Percentiles rank a stretch among this genome's conserved stretches.
Evolutionary conservation across 2,329 filamentous ascomycete species (phyloP).

Genomic region (Talaromyces sp.): DNA sequence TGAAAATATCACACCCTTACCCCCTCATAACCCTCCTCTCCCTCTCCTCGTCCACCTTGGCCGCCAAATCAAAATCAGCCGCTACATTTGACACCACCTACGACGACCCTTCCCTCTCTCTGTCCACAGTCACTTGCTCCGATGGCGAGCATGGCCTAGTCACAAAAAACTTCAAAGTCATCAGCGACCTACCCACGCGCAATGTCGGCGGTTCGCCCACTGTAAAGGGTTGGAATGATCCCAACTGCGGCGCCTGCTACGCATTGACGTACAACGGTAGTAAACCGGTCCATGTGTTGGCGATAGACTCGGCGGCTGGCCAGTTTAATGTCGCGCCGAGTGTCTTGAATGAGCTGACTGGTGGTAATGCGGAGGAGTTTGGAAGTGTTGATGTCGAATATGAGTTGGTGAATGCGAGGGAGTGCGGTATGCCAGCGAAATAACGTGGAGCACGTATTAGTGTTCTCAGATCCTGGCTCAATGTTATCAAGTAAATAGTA

Average conservation of each 20-base stretch:
- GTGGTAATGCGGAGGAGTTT: constrained; percentile 9
- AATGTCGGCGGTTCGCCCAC: constrained; percentile 9
- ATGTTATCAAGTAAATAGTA: neutral
- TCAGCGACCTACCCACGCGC: constrained; percentile 6
- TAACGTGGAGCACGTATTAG: neutral
- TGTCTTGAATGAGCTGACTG: constrained; percentile 8
- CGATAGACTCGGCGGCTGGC: constrained; percentile 7
- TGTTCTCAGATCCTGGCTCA: neutral
- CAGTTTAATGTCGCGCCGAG: constrained; percentile 9
- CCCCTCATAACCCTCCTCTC: neutral
- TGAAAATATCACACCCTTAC: neutral
- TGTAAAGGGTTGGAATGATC: constrained; percentile 11
- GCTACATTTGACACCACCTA: constrained; percentile 11
- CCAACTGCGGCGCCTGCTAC: constrained; percentile 12
- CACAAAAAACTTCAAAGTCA: constrained; percentile 8
- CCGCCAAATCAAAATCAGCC: constrained; percentile 1
- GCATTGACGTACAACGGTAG: constrained; percentile 7
- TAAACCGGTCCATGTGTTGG: constrained; percentile 9
- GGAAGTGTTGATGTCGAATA: constrained; percentile 9
- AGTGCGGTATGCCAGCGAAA: constrained; percentile 9
- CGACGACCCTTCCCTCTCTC: constrained; percentile 6
- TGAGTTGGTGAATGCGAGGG: constrained; percentile 2
- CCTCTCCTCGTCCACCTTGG: neutral
- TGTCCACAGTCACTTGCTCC: constrained; percentile 11
- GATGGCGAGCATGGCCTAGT: constrained; percentile 11